Evolutionary conservation across 495 filamentous ascomycete species (phyloP), one percentile per base, ranked within the genome.

Genomic region (Penicillium steckii): DNA sequence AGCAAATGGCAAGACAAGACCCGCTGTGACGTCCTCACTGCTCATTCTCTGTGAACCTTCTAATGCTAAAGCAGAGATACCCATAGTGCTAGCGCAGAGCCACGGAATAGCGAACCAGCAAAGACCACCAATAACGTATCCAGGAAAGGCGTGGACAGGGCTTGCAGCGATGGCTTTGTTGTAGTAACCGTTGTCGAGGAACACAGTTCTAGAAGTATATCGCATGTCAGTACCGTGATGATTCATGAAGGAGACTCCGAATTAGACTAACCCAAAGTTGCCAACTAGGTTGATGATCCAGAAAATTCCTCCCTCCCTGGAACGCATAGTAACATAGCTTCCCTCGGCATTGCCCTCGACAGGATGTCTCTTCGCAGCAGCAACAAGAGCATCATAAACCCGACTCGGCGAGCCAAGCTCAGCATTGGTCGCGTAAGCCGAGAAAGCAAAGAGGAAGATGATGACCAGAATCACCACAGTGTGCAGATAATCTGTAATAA

Each of bases 81-180:
- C 93, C 89, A 96, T 91, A 13, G 92, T 96, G 8, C 88, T 96
- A 3, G 92, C 91, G 26, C 82, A 86, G 18, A 97, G 80, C 91
- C 91, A 97, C 17, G 93, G 93, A 49, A 97, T 95, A 7, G 93
- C 93, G 52, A 97, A 97, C 92, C 92, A 97, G 59, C 80, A 85
- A 2, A 97, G 79, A 33, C 93, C 93, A 21, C 93, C 93, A 42
- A 95, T 77, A 37, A 96, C 87, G 58, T 97, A 97, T 25, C 93
- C 93, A 5, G 93, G 93, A 43, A 97, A 87, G 6, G 91, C 91
- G 52, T 92, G 86, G 2, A 93, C 86, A 2, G 90, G 90, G 25
- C 84, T 86, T 4, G 91, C 91, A n/a, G 91, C 90, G 51, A 96
- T 95, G 33, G 91, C 91, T 66, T 96, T 95, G 78, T 95, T 94